Evolutionary conservation across 352 stramenopile species (phyloP), one percentile per base, ranked within the genome.

Genomic region (Globisporangium radiosum): DNA sequence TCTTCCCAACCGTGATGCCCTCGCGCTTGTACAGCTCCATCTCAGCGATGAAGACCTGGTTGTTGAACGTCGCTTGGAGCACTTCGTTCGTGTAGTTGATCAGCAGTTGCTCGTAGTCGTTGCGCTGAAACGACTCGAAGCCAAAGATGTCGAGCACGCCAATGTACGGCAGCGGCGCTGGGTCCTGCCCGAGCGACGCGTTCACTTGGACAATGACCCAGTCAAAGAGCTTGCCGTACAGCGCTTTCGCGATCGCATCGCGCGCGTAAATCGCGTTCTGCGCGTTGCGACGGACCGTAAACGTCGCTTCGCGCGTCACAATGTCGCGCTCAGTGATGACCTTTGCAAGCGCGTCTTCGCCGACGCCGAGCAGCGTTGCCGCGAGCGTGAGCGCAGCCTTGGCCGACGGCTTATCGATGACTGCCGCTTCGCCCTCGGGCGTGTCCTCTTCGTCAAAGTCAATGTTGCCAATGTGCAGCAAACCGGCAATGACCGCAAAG

Each of bases 381-480:
- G 82, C 72, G 33, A 74, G 64, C 11, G 59, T 59, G 14, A 95
- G 63, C 51, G 81, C 82, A 14, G 75, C 61, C 62, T 89, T 88
- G 14, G 82, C 80, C 25, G 72, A 81, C 8, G 74, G 55, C 65
- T 87, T 86, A 56, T 93, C 69, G 50, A 94, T 79, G n/a, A 87
- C 73, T 0, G 77, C 81, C 36, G 82, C 85, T 60, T 94, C 75
- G 39, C 82, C 82, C 55, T 94, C 84, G 4, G 84, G 65, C 19
- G 85, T 88, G 56, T 96, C 87, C 66, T 94, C 85, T 56, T 95
- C 85, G 45, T 97, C 84, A 66, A 98, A 98, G 13, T 95, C 75
- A 40, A 99, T 84, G 77, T 99, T 98, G 53, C 96, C 96, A 43
- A 99, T 79, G 73, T 99, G 96, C 48, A 99, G 68, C 42, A 99